phyloP scores from a whole-genome alignment of 768 basidiomycete genomes.

The Leccinum ochraceum region DNA sequence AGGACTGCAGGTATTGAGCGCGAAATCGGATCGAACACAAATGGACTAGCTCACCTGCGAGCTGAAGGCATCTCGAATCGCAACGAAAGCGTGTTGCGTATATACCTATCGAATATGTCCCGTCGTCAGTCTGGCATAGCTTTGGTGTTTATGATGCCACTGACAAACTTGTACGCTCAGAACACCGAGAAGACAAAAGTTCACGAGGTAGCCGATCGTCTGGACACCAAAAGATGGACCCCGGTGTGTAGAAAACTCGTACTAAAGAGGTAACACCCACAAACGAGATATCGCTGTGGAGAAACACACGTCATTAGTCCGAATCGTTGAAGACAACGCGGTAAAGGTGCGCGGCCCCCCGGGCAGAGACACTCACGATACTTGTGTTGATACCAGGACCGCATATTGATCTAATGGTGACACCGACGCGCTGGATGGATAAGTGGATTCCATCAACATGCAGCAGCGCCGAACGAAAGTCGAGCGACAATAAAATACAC shows the following conservation, averaged over 20 bases:
- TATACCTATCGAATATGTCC: slow-evolving; percentile 1
- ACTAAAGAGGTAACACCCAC: background rate
- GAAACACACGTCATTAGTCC: background rate
- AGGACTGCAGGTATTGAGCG: slow-evolving; percentile 2
- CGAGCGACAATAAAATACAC: background rate
- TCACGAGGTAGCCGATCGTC: slow-evolving; percentile 12
- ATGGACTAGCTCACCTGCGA: slow-evolving; percentile 2
- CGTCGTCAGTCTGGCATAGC: background rate
- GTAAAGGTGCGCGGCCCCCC: background rate
- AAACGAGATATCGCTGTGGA: slow-evolving; percentile 5
- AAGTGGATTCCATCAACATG: background rate
- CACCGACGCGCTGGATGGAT: background rate
- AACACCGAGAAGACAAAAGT: slow-evolving; percentile 9
- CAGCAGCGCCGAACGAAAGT: background rate
- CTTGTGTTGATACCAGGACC: slow-evolving; percentile 6
- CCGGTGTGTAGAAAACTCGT: background rate
- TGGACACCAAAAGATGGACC: background rate
- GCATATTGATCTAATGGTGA: background rate
- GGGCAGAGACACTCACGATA: slow-evolving; percentile 8
- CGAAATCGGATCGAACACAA: background rate
- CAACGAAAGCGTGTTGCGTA: slow-evolving; percentile 7
- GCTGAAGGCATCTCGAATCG: slow-evolving; percentile 7
- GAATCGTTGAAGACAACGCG: too few relatives aligned
- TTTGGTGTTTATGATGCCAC: background rate
- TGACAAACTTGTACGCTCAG: slow-evolving; percentile 11